Percentiles rank a stretch among this genome's conserved stretches.
Conservation (phyloP, 225 moss, liverwort and hornwort species). For the Takakia lepidozioides region DNA sequence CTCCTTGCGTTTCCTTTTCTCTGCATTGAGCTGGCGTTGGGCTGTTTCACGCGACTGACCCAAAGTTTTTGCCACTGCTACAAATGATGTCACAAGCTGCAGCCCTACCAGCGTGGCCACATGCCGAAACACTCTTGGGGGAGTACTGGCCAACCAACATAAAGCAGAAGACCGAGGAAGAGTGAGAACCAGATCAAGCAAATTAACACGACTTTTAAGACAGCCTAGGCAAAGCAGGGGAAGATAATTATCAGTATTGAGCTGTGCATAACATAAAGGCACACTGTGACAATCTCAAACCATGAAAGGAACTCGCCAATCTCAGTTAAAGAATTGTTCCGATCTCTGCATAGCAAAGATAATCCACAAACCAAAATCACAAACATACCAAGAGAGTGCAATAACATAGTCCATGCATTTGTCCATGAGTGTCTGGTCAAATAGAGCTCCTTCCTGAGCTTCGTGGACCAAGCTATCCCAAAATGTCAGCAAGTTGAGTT, state of each 20-base stretch:
- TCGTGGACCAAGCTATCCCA: slow-evolving; percentile 86
- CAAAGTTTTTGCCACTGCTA: slow-evolving; percentile 78
- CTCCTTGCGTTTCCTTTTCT: slow-evolving; percentile 92
- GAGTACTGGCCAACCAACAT: slow-evolving; percentile 52
- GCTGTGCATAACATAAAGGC: no score
- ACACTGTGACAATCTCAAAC: no score
- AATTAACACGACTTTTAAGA: no score
- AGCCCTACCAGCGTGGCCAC: slow-evolving; percentile 87
- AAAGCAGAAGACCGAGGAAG: slow-evolving; percentile 13
- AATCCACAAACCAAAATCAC: no score
- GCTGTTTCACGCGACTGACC: slow-evolving; percentile 91
- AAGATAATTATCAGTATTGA: no score
- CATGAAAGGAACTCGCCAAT: no score
- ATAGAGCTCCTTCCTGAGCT: slow-evolving; percentile 89
- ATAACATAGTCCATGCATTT: slow-evolving; percentile 98
- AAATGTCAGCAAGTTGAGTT: slow-evolving; percentile 72
- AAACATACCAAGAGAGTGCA: slow-evolving; percentile 84
- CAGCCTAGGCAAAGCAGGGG: no score
- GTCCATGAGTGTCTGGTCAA: slow-evolving; percentile 95
- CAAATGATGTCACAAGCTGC: slow-evolving; percentile 89
- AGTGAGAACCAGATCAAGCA: slow-evolving; percentile 8
- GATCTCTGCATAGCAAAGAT: no score
- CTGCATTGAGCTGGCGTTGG: slow-evolving; percentile 95
- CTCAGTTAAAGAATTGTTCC: no score
- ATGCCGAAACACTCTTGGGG: slow-evolving; percentile 79